Percentiles rank a stretch among this genome's conserved stretches.
phyloP scores from a whole-genome alignment of 768 basidiomycete species.

The Tricholoma flavovirens region DNA sequence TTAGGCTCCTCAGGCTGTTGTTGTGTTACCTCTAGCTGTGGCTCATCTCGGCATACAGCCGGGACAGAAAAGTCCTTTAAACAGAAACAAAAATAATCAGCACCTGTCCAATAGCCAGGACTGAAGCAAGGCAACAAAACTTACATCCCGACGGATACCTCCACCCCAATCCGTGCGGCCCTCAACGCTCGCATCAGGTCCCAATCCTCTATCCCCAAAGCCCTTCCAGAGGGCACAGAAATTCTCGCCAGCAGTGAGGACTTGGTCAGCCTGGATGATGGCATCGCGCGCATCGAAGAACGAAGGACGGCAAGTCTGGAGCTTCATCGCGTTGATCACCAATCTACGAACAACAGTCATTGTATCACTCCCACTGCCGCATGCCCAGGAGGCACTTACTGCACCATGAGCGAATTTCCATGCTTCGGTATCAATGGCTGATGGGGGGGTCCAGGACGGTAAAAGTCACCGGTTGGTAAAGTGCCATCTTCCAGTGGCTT shows the following conservation, averaged over 20 bases:
- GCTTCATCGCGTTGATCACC: conserved; percentile 89
- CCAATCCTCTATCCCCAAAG: conserved; percentile 80
- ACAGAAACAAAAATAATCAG: background rate
- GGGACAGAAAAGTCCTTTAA: conserved; percentile 25
- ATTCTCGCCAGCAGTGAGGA: conserved; percentile 93
- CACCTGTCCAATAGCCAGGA: background rate
- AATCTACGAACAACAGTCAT: conserved; percentile 36
- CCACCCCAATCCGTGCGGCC: conserved; percentile 91
- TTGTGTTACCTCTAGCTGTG: background rate
- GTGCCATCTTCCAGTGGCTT: conserved; percentile 55
- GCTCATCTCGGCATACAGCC: conserved; percentile 17
- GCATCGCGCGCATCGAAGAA: conserved; percentile 91
- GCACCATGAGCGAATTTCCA: conserved; percentile 81
- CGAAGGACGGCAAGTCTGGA: conserved; percentile 84
- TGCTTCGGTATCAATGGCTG: conserved; percentile 78
- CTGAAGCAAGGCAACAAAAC: conserved; percentile 5
- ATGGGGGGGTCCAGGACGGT: conserved; percentile 44
- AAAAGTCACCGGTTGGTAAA: conserved; percentile 70
- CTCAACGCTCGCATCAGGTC: conserved; percentile 64
- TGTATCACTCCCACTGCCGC: background rate
- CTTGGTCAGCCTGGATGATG: conserved; percentile 85
- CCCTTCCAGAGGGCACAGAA: conserved; percentile 80
- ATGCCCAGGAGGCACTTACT: conserved; percentile 34
- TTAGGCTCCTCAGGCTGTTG: background rate
- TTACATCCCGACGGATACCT: conserved; percentile 69